Conservation (phyloP, 176 grass and related monocot genomes). For the Paspalum notatum region DNA sequence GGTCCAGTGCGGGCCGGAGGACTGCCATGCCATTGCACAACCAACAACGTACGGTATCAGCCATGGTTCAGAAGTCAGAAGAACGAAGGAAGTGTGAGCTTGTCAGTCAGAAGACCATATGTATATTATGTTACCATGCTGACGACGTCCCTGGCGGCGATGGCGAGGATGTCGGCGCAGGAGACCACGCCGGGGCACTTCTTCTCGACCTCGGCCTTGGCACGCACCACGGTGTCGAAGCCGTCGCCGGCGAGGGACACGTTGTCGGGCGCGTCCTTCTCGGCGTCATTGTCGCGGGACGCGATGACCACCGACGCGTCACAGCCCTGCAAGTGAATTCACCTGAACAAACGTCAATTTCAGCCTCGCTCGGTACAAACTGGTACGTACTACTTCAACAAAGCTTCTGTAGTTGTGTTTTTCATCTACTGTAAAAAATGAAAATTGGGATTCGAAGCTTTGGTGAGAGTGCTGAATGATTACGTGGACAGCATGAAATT, state of each 20-base stretch:
- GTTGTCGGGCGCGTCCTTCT: slow-evolving; percentile 69
- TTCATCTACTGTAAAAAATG: no score
- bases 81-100: neutral
- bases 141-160: slow-evolving; percentile 72
- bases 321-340: slow-evolving; percentile 55
- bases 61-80: no score
- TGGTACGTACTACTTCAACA: neutral
- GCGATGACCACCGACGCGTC: slow-evolving; percentile 74
- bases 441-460: no score
- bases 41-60: no score
- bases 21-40: slow-evolving; percentile 31
- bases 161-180: slow-evolving; percentile 73
- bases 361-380: neutral
- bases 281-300: slow-evolving; percentile 48
- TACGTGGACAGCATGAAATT: neutral
- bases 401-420: no score
- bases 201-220: slow-evolving; percentile 73
- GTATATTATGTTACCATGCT: slow-evolving; percentile 58
- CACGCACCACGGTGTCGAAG: slow-evolving; percentile 59
- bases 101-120: no score
- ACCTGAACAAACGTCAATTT: neutral
- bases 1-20: slow-evolving; percentile 55
- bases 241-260: slow-evolving; percentile 63
- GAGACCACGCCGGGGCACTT: slow-evolving; percentile 65
- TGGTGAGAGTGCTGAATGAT: neutral